Base-by-base conservation (phyloP, 306 rosid genomes). In the Comarum palustre region DNA sequence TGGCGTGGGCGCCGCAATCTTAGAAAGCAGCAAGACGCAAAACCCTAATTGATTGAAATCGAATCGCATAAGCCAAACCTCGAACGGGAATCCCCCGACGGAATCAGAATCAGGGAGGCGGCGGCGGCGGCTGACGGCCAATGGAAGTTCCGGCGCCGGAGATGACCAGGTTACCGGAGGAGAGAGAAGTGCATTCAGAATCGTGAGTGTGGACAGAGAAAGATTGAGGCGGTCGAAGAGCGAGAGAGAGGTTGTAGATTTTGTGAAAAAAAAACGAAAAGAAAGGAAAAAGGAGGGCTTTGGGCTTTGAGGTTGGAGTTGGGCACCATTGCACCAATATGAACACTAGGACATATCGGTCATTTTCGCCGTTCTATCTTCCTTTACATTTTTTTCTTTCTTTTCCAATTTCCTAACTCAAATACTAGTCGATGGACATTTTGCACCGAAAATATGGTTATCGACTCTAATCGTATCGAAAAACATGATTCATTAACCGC, bases 181-280 rank as follows among this genome's bases (percentile, higher is more conserved):
- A 31, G 41, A 71, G 45, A 63, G 20, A 70, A 68, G 41, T 19
- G 77, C 87, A 84, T 84, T 85, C 81, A 60, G 80, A 74, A 79
- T 66, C 61, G 72, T 13, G 59, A 51, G 77, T 77, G 83, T 71
- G 81, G 77, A 16, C 57, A 71, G 20, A 43, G 78, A 71, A 15
- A 45, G 78, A 73, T 54, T 73, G 87, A 76, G 78, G 87, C 87
- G 87, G 90, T 82, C 81, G 83, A 69, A 58, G 68, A 22, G 68
- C 68, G 74, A 54, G 83, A 61, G 60, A 41, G 69, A 71, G 75
- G n/a, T 63, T 62, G 69, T 57, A 66, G 86, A 86, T 80, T 84
- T 83, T 83, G 84, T 59, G 77, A 57, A 66, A 72, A 65, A 61
- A 60, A 20, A 45, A 66, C 66, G 55, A 55, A 54, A 1, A n/a